Evolutionary conservation across 257 asterid genomes (phyloP).

Genomic region (Capsicum pubescens): DNA sequence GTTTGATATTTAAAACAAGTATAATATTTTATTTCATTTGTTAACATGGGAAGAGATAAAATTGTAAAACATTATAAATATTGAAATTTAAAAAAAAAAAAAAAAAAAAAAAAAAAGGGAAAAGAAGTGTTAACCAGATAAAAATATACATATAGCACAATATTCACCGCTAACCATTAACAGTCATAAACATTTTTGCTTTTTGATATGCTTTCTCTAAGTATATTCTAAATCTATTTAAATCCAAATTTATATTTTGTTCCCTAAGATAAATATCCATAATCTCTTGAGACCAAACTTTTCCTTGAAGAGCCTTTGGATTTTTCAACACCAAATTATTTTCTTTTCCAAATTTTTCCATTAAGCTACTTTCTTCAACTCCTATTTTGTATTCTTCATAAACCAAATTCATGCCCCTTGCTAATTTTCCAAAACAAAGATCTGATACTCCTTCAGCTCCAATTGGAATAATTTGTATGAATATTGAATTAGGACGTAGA

Average conservation of each 20-base stretch:
- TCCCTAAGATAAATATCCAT: constrained; percentile 35
- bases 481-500: constrained; percentile 27
- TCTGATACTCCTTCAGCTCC: constrained; percentile 27
- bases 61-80: too few relatives aligned
- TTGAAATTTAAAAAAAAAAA: background rate
- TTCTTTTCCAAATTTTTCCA: constrained; percentile 18
- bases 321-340: constrained; percentile 17
- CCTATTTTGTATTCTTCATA: constrained; percentile 29
- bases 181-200: constrained; percentile 25
- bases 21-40: too few relatives aligned
- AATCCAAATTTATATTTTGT: constrained; percentile 31
- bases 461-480: constrained; percentile 31
- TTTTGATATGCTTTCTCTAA: constrained; percentile 31
- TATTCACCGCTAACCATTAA: constrained; percentile 21
- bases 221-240: constrained; percentile 21
- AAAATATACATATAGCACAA: background rate
- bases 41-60: too few relatives aligned
- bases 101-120: background rate
- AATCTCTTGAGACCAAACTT: constrained; percentile 31
- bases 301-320: constrained; percentile 31
- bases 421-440: constrained; percentile 26
- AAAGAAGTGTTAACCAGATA: background rate
- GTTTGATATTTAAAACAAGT: too few relatives aligned
- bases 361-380: constrained; percentile 30
- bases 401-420: constrained; percentile 5